Percentiles rank a stretch among this genome's conserved stretches.
Evolutionary conservation across 2,329 filamentous ascomycete genomes (phyloP).

Genomic region (Talaromyces rugulosus): DNA sequence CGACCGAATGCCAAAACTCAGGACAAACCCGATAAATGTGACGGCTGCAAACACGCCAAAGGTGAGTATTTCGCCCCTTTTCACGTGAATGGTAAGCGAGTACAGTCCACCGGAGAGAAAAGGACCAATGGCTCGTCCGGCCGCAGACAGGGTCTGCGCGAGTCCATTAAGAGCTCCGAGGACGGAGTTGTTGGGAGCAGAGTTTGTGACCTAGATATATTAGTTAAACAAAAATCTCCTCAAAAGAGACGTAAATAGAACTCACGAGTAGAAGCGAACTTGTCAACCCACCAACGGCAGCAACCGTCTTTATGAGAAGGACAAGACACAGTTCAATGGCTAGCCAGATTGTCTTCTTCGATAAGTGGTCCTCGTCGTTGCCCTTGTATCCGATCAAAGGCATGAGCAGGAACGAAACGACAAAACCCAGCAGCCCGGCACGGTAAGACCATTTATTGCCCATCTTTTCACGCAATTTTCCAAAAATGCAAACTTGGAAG

Average conservation of each 20-base stretch:
- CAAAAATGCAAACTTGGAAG: slow-evolving; percentile 85
- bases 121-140: slow-evolving; percentile 81
- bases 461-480: slow-evolving; percentile 68
- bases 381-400: slow-evolving; percentile 81
- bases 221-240: not conserved
- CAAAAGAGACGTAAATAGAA: slow-evolving; percentile 13
- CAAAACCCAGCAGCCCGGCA: slow-evolving; percentile 71
- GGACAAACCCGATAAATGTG: slow-evolving; percentile 71
- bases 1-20: slow-evolving; percentile 73
- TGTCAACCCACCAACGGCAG: slow-evolving; percentile 82
- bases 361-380: slow-evolving; percentile 47
- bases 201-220: slow-evolving; percentile 75
- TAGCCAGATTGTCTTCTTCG: slow-evolving; percentile 63
- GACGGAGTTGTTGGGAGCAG: slow-evolving; percentile 76
- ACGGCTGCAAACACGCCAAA: slow-evolving; percentile 87
- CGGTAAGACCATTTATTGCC: slow-evolving; percentile 86
- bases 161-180: slow-evolving; percentile 89
- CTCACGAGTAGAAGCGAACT: slow-evolving; percentile 81
- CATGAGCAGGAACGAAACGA: slow-evolving; percentile 78
- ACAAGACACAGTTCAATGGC: slow-evolving; percentile 77
- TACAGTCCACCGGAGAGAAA: slow-evolving; percentile 86
- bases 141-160: slow-evolving; percentile 88
- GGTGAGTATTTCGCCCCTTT: slow-evolving; percentile 73
- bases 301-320: slow-evolving; percentile 83
- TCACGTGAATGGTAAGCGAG: slow-evolving; percentile 67